Percentiles rank a stretch among this genome's conserved stretches.
Conservation (phyloP, 2,329 filamentous ascomycete species). For the Pseudogymnoascus sp. region DNA sequence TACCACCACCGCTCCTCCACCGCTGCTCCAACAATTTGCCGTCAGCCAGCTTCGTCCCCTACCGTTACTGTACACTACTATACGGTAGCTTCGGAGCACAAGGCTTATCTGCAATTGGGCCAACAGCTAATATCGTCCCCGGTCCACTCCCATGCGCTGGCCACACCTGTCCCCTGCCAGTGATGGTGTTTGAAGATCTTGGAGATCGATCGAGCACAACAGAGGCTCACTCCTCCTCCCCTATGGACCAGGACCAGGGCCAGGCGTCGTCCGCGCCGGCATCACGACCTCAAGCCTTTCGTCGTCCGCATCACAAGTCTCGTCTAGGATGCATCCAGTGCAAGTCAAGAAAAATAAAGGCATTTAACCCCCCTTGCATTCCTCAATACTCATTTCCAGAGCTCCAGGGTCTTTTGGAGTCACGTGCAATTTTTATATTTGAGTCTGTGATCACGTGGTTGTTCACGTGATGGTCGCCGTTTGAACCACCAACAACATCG, state of each 20-base stretch:
- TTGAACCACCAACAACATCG: background rate
- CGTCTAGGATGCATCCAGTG: slow-evolving; percentile 17
- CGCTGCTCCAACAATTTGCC: background rate
- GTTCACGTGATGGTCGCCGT: background rate
- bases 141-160: slow-evolving; percentile 1
- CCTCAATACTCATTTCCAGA: background rate
- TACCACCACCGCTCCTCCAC: background rate
- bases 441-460: background rate
- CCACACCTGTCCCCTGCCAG: background rate
- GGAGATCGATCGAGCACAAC: background rate
- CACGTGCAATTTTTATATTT: background rate
- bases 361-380: background rate
- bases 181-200: background rate
- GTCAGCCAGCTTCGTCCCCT: slow-evolving; percentile 1
- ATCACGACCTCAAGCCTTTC: slow-evolving; percentile 1
- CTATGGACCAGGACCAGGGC: slow-evolving; percentile 2
- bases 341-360: slow-evolving; percentile 17
- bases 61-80: background rate
- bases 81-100: slow-evolving; percentile 1
- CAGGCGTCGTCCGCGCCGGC: background rate
- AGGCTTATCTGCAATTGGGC: background rate
- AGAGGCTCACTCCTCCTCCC: background rate
- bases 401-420: background rate
- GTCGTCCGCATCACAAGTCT: slow-evolving; percentile 18
- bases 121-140: background rate